These are phyloP conservation scores for Hanseniaspora uvarum DNA, from an alignment of 1,139 yeast species.

Conservation along the genomic window DNA sequence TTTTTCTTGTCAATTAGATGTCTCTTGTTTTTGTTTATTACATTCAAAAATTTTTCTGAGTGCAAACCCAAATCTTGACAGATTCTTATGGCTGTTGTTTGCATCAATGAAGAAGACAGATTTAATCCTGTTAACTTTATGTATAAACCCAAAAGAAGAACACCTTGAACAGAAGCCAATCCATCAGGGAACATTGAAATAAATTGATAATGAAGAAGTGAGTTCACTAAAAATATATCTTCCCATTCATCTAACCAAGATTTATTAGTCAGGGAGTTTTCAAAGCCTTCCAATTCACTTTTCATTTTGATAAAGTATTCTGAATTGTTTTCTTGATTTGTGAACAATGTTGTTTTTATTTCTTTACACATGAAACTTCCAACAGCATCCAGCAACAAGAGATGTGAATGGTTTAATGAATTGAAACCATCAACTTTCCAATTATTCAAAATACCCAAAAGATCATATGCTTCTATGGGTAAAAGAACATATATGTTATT, in stretches of 20 bases:
- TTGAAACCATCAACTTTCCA: slow-evolving; percentile 17
- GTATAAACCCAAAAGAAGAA: slow-evolving; percentile 17
- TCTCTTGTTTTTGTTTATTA: slow-evolving; percentile 14
- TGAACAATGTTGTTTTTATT: slow-evolving; percentile 2
- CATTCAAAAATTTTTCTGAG: slow-evolving; percentile 18
- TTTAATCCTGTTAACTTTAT: slow-evolving; percentile 18
- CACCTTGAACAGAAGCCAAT: slow-evolving; percentile 20
- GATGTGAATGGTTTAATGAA: slow-evolving; percentile 15
- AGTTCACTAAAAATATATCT: slow-evolving; percentile 19
- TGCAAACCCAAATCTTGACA: slow-evolving; percentile 21
- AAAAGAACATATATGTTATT: neutral
- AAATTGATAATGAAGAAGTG: slow-evolving; percentile 19
- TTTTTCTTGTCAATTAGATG: slow-evolving; percentile 17
- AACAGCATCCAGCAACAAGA: slow-evolving; percentile 6
- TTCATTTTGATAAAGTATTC: neutral
- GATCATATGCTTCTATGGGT: slow-evolving; percentile 16
- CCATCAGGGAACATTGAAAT: slow-evolving; percentile 20
- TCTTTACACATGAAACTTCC: slow-evolving; percentile 11
- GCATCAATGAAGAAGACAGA: slow-evolving; percentile 19
- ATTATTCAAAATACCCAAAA: slow-evolving; percentile 15
- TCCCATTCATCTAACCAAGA: slow-evolving; percentile 18
- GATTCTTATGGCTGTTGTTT: slow-evolving; percentile 20
- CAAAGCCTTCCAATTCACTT: neutral
- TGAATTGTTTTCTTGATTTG: neutral
- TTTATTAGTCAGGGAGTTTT: neutral